A percentile compares a stretch with the other conserved stretches of the same genome.
phyloP scores from a whole-genome alignment of 108 stramenopile genomes.

The Skeletonema menzelii region DNA sequence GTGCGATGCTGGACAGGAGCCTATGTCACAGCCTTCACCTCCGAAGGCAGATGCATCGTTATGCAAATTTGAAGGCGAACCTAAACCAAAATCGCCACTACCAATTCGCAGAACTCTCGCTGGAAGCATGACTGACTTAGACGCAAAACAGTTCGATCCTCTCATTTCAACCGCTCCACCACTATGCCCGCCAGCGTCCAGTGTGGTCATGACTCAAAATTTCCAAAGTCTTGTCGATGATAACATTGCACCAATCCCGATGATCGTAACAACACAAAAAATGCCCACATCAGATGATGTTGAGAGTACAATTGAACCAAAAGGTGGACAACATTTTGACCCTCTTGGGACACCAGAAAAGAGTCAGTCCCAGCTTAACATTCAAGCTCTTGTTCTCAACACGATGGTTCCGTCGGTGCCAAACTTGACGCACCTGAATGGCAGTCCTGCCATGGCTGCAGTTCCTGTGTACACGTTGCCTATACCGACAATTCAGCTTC shows the following conservation, averaged over 20 bases:
- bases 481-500: background rate
- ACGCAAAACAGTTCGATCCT: background rate
- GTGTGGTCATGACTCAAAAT: constrained; percentile 4
- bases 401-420: constrained; percentile 6
- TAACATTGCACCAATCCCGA: background rate
- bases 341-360: constrained; percentile 32
- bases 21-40: background rate
- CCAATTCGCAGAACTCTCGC: background rate
- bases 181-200: background rate
- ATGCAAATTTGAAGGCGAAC: background rate
- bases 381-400: background rate
- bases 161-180: background rate
- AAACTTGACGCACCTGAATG: background rate
- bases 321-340: constrained; percentile 18
- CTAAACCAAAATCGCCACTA: background rate
- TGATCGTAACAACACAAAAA: constrained; percentile 1
- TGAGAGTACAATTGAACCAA: background rate
- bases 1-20: background rate
- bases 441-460: background rate
- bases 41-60: background rate
- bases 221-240: background rate
- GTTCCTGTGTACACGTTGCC: constrained; percentile 1
- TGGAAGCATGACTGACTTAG: background rate
- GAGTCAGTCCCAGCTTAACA: background rate
- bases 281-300: background rate